Evolutionary conservation across 1,284 basidiomycete genomes (phyloP).

Genomic region (Ustilago loliicola): DNA sequence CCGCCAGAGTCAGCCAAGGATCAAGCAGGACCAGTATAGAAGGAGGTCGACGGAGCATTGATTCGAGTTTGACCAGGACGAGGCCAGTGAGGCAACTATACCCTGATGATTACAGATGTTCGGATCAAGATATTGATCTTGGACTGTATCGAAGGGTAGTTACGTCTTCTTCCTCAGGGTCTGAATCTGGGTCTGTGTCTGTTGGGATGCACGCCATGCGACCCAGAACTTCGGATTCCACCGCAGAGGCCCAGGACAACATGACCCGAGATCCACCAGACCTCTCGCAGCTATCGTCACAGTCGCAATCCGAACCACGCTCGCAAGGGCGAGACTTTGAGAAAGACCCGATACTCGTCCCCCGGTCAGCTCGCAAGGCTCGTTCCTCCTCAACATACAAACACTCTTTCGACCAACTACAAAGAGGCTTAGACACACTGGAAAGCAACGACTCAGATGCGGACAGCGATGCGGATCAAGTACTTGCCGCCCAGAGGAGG

Average conservation of each 20-base stretch:
- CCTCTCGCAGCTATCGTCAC: slow-evolving; percentile 16
- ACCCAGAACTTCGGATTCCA: background rate
- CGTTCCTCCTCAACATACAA: slow-evolving; percentile 28
- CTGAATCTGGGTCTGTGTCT: slow-evolving; percentile 32
- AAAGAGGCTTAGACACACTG: slow-evolving; percentile 31
- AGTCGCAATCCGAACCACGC: slow-evolving; percentile 23
- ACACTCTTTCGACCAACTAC: slow-evolving; percentile 38
- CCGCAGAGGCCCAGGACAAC: background rate
- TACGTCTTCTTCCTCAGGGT: slow-evolving; percentile 33
- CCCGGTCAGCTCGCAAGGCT: slow-evolving; percentile 15
- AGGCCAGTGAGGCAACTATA: slow-evolving; percentile 19
- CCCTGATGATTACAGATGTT: slow-evolving; percentile 51
- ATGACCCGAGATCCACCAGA: slow-evolving; percentile 10
- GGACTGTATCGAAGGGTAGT: slow-evolving; percentile 41
- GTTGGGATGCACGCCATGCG: slow-evolving; percentile 34
- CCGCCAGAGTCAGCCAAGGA: background rate
- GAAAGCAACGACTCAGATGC: slow-evolving; percentile 31
- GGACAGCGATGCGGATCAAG: slow-evolving; percentile 36
- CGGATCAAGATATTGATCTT: slow-evolving; percentile 49
- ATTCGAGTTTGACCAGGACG: slow-evolving; percentile 12
- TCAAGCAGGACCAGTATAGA: slow-evolving; percentile 1
- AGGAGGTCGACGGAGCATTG: slow-evolving; percentile 5
- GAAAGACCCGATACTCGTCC: slow-evolving; percentile 36
- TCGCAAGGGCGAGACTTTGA: slow-evolving; percentile 40
- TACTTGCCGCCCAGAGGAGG: slow-evolving; percentile 19